Base-by-base conservation (phyloP, 1,139 yeast species). In the Spathaspora sp. region DNA sequence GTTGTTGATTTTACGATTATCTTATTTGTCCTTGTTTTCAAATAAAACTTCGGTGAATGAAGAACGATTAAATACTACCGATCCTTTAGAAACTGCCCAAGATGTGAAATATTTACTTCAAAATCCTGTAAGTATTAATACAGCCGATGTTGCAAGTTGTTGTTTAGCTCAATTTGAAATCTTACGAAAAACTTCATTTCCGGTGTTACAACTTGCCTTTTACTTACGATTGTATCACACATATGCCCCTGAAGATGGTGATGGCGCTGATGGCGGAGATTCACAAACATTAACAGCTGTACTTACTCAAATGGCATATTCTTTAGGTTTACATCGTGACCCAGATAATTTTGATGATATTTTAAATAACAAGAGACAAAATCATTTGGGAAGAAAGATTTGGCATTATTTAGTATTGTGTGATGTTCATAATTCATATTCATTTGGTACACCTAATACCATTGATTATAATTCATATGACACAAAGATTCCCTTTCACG, bases 121-220 rank as follows among this genome's bases (percentile, higher is more conserved):
- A 2, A 68, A 77, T 49, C 84, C 85, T 2, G 68, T 81, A 29
- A 70, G 74, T 24, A 60, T 73, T 40, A 74, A 76, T 33, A 64
- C 67, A 17, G 65, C 78, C 16, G 68, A 67, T 43, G 70, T 78
- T 45, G 84, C 86, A 0, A 79, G 76, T 50, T 62, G 69, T 47
- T 81, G 86, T 54, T 60, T 82, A 34, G 71, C 72, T 48, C 81
- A 78, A 51, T 81, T 82, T 58, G 73, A 75, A 41, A 49, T 80
- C 16, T 56, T 76, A 38, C 62, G 78, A 46, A 71, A 78, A 47
- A 74, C 81, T 16, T 74, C 78, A 11, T 56, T 81, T 23, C 72
- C 75, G 0, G 72, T 80, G 5, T 64, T 82, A 27, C 85, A 81
- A 54, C 73, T 80, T 43, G 68, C 75, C 0, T 55, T 72, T 11